A percentile compares a stretch with the other conserved stretches of the same genome.
phyloP scores from a whole-genome alignment of 192 early-diverging fungal species.

The Funneliformis geosporum region DNA sequence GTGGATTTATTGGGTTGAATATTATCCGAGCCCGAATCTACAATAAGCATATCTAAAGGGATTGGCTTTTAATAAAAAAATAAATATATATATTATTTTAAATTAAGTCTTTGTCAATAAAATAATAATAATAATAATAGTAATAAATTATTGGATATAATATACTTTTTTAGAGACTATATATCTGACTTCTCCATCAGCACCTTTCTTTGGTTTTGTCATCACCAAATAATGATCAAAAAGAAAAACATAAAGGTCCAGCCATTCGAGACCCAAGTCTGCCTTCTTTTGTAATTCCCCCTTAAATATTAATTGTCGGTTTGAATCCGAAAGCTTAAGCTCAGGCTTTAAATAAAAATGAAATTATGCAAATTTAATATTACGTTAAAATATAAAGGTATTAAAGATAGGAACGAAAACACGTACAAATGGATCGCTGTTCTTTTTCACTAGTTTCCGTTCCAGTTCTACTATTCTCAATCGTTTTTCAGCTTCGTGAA shows the following conservation, averaged over 20 bases:
- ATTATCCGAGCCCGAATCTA: constrained; percentile 56
- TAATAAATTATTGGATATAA: not conserved
- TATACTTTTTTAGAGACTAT: constrained; percentile 19
- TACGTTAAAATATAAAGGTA: not conserved
- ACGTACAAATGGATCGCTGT: constrained; percentile 11
- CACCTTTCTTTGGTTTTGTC: constrained; percentile 66
- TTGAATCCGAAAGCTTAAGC: constrained; percentile 13
- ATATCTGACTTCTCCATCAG: constrained; percentile 50
- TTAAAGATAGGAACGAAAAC: not conserved
- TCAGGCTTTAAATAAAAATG: not conserved
- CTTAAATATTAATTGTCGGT: constrained; percentile 21
- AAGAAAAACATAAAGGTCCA: constrained; percentile 72
- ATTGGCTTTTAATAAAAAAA: constrained; percentile 57
- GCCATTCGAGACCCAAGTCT: not conserved
- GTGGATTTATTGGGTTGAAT: not conserved
- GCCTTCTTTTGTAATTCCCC: constrained; percentile 26
- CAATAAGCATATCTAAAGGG: constrained; percentile 72
- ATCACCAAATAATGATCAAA: constrained; percentile 86
- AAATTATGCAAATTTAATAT: not conserved
- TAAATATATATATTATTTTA: no score
- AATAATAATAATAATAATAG: constrained; percentile 50
- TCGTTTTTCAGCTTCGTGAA: constrained; percentile 70
- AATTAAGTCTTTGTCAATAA: no score
- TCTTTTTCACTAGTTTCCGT: constrained; percentile 27
- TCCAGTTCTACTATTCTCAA: constrained; percentile 65